Base-by-base conservation (phyloP, 192 early-diverging fungal genomes). In the Umbelopsis vinacea region DNA sequence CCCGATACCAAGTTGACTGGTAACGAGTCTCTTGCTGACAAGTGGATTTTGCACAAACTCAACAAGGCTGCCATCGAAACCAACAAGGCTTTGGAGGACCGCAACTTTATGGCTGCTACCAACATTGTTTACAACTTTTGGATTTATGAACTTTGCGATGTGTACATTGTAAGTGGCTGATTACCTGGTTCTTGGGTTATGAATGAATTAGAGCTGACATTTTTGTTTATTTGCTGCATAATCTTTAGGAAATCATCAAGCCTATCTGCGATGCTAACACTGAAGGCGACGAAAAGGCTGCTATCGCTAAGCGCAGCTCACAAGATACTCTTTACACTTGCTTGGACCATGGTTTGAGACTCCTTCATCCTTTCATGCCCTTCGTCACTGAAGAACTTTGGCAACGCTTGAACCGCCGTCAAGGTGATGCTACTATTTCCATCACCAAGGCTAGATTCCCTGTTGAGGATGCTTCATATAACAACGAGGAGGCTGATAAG, bases 371-470 rank as follows among this genome's bases (percentile, higher is more conserved):
- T 48, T 94, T 99, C 85, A 98, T 97, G 94, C 98, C 98, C 19
- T 99, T 93, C 80, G 90, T 99, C 55, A 99, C 98, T 40, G 98
- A 99, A 80, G 98, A 99, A 85, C 86, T 99, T 77, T 99, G 90
- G 86, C 98, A 99, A 84, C 91, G 97, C 66, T 82, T 98, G 43
- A 95, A 92, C 23, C 89, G 94, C 22, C 91, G 96, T 66, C 80
- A 86, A 37, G 89, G 86, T 60, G 92, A 96, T 74, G 71, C 72
- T 24, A 78, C 77, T 52, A 63, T 73, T 22, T 80, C 94, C 15
- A 98, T 99, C 68, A 90, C 92, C 84, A 84, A 88, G 71, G 82
- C 93, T 3, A 68, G 71, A 48, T 93, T 86, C 73, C 92, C 92
- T 33, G 78, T 84, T 71, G 71, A 80, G 40, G 71, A 83, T 68